These are phyloP conservation scores for Exophiala viscosa DNA, from an alignment of 2,329 filamentous ascomycete genomes.

Conservation along the genomic window DNA sequence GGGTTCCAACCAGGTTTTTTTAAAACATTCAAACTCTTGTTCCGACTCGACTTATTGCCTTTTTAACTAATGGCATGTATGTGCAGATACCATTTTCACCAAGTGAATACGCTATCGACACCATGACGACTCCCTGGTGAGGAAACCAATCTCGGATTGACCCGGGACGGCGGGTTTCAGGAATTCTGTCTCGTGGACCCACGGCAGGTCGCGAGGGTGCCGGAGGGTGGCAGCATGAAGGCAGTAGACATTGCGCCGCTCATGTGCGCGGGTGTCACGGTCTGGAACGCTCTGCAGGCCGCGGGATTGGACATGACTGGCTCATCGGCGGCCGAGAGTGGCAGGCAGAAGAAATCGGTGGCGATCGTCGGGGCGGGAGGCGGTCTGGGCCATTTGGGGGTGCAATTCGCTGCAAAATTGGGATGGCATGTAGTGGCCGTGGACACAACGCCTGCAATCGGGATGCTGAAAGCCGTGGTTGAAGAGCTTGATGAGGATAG, in stretches of 20 bases:
- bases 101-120: no score
- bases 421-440: constrained; percentile 37
- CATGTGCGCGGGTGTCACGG: constrained; percentile 46
- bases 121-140: no score
- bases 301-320: constrained; percentile 11
- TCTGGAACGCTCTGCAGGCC: constrained; percentile 41
- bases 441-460: constrained; percentile 31
- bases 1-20: no score
- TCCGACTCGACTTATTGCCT: no score
- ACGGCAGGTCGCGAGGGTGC: constrained; percentile 29
- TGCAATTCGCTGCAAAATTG: constrained; percentile 34
- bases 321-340: constrained; percentile 26
- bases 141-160: constrained; percentile 23
- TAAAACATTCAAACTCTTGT: no score
- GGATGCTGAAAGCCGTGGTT: constrained; percentile 30
- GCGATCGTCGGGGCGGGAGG: constrained; percentile 38
- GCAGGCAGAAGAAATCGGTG: constrained; percentile 36
- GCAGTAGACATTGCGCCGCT: constrained; percentile 40
- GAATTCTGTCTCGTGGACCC: constrained; percentile 29
- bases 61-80: no score
- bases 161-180: constrained; percentile 27
- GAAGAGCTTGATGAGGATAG: constrained; percentile 19
- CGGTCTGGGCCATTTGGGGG: constrained; percentile 33
- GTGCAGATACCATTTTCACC: no score
- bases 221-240: constrained; percentile 30